Percentiles rank a stretch among this genome's conserved stretches.
Conservation (phyloP, 768 basidiomycete genomes). For the Rhodotorula kratochvilovae region DNA sequence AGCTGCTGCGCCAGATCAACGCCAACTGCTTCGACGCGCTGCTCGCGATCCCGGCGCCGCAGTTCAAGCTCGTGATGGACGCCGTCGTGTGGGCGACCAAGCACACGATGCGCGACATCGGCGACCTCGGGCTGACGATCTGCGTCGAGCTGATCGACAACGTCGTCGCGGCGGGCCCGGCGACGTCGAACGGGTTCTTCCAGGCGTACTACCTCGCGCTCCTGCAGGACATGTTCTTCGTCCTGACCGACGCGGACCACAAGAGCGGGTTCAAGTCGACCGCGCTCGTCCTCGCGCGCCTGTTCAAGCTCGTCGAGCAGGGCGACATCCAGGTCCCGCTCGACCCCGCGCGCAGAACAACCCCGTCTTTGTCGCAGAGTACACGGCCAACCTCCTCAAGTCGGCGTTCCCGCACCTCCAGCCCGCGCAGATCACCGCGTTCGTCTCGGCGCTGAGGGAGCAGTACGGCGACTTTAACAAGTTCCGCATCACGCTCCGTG, state of each 20-base stretch:
- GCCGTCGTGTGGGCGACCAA: conserved; percentile 99
- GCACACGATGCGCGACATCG: conserved; percentile 97
- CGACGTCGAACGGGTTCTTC: conserved; percentile 87
- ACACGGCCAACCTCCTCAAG: conserved; percentile 77
- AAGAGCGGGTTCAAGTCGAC: conserved; percentile 77
- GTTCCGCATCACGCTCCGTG: conserved; percentile 82
- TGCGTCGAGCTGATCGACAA: conserved; percentile 92
- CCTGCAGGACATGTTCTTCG: conserved; percentile 93
- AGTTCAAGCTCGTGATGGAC: conserved; percentile 98
- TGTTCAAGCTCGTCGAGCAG: conserved; percentile 86
- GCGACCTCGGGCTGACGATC: conserved; percentile 70
- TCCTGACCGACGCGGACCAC: conserved; percentile 95
- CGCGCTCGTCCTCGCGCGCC: conserved; percentile 69
- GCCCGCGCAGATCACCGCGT: conserved; percentile 53
- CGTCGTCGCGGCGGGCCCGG: conserved; percentile 71
- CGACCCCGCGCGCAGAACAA: conserved; percentile 70
- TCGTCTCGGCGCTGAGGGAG: conserved; percentile 50
- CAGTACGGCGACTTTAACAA: conserved; percentile 50
- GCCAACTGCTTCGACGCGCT: conserved; percentile 84
- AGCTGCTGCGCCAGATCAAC: conserved; percentile 86
- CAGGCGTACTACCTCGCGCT: conserved; percentile 90
- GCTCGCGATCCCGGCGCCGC: conserved; percentile 59
- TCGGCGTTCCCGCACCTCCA: conserved; percentile 89
- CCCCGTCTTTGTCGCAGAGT: conserved; percentile 71
- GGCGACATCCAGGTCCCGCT: conserved; percentile 75